Percentiles rank a stretch among this genome's conserved stretches.
phyloP scores from a whole-genome alignment of 2,329 filamentous ascomycete genomes.

The Claviceps capensis region DNA sequence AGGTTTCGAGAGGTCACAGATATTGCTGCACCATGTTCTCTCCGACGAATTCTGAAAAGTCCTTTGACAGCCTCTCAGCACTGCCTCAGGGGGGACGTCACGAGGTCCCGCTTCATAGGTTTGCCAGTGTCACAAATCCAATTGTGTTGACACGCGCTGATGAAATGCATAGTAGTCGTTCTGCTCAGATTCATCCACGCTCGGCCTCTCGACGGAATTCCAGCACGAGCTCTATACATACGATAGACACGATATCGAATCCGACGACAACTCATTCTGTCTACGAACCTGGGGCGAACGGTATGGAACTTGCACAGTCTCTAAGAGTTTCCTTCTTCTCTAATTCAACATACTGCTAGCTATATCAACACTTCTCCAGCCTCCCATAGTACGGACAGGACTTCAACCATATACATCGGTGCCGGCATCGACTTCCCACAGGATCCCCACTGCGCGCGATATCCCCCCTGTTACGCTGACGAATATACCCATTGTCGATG shows the following conservation, averaged over 20 bases:
- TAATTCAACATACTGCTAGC: slow-evolving; percentile 31
- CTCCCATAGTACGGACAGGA: slow-evolving; percentile 79
- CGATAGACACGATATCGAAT: slow-evolving; percentile 57
- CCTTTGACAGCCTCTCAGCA: slow-evolving; percentile 49
- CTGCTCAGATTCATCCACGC: slow-evolving; percentile 32
- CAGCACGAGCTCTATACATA: slow-evolving; percentile 75
- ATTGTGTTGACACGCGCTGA: slow-evolving; percentile 8
- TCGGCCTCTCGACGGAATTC: slow-evolving; percentile 56
- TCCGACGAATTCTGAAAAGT: slow-evolving; percentile 45
- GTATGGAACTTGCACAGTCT: slow-evolving; percentile 24
- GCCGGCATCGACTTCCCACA: slow-evolving; percentile 57
- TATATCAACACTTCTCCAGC: slow-evolving; percentile 86
- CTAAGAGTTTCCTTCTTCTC: neutral
- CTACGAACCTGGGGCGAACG: slow-evolving; percentile 71
- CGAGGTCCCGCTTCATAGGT: slow-evolving; percentile 50
- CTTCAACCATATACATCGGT: slow-evolving; percentile 66
- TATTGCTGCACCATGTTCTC: slow-evolving; percentile 40
- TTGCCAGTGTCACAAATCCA: slow-evolving; percentile 5
- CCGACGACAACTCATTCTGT: slow-evolving; percentile 43
- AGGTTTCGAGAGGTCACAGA: neutral
- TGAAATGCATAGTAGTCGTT: slow-evolving; percentile 22
- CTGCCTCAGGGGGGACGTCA: slow-evolving; percentile 34
- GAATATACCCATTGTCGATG: slow-evolving; percentile 71
- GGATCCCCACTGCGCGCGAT: slow-evolving; percentile 71
- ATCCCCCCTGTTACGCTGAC: slow-evolving; percentile 88